Base-by-base conservation (phyloP, 1,284 basidiomycete genomes). In the Lentinus polychrous region DNA sequence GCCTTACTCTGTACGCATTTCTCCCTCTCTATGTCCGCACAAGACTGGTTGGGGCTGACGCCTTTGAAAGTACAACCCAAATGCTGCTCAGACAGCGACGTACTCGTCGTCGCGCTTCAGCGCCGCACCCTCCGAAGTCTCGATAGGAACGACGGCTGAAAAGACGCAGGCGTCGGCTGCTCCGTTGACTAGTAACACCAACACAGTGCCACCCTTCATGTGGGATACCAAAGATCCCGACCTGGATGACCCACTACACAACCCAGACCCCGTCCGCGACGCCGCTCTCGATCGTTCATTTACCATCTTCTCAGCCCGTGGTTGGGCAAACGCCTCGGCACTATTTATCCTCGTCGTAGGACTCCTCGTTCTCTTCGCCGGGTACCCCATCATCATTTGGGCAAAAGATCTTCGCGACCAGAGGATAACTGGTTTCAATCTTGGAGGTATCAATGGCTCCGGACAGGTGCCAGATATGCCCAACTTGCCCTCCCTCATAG, bases 201-300 rank as follows among this genome's bases (percentile, higher is more conserved):
- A 58, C 20, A 57, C 61, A 23, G 58, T 61, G 11, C 60, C 60
- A 20, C 57, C 64, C 46, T 85, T 78, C 58, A 61, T 83, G 55
- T 89, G 83, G 84, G 86, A 88, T 53, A 65, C 69, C 36, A 77
- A 76, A 60, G 86, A 88, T 49, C 80, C 84, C 7, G 86, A 90
- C 59, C 70, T 85, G 15, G 87, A 90, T 65, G 87, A 90, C 59
- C 71, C 77, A 3, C 71, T 90, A 10, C 87, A 90, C 58, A 85
- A 84, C 60, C 84, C 84, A 4, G 82, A 86, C 62, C 83, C 84
- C 8, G 67, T 74, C n/a, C 74, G 76, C 40, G 77, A 79, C 48
- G 75, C 75, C 8, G 72, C 71, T 1, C 66, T 79, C 17, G 75
- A 83, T 52, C 67, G 68, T 39, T 75, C 72, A 10, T 86, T 79